Base-by-base conservation (phyloP, 148 eudicot species). In the Persicaria tinctoria region DNA sequence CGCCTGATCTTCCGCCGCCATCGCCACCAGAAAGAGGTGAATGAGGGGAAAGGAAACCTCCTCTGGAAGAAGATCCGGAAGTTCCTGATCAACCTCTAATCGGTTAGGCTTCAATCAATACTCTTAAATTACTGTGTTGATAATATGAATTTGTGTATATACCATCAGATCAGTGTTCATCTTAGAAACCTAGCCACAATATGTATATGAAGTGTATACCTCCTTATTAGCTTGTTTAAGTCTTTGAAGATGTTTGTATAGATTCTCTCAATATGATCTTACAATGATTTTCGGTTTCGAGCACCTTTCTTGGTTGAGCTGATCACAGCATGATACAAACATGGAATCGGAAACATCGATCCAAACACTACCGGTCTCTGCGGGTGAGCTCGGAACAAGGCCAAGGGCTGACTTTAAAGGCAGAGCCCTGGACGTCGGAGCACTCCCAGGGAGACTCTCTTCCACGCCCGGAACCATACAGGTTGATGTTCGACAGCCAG, bases 381-480 rank as follows among this genome's bases (percentile, higher is more conserved):
- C 81, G 81, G 68, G 82, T 78, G 10, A 96, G 82, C 76, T 92
- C 91, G 45, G 91, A 81, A 68, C 99, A 96, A 41, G 95, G 97
- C 86, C 77, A 90, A 3, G 97, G 99, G 74, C 89, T 89, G 50
- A 96, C 99, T 81, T 84, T 70, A 45, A 87, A 70, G 4, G 99
- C 86, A 45, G 90, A 84, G 23, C 99, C 99, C 45, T 80, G 74
- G 45, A 96, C 95, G 80, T 96, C 89, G 6, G 95, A 85, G 79
- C 99, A 96, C 68, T 83, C 80, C 99, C 99, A 96, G 18, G 87
- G 86, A 50, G 54, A 12, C 46, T 73, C 78, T 78, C 75, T 80
- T 0, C 64, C 73, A 56, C 76, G 78, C 14, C 53, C 68, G 8
- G 79, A 71, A 12, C 89, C 88, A 55, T 68, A 23, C 17, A 92